A percentile compares a stretch with the other conserved stretches of the same genome.
Evolutionary conservation across 768 basidiomycete genomes (phyloP).

Genomic region (Agrocybe praecox): DNA sequence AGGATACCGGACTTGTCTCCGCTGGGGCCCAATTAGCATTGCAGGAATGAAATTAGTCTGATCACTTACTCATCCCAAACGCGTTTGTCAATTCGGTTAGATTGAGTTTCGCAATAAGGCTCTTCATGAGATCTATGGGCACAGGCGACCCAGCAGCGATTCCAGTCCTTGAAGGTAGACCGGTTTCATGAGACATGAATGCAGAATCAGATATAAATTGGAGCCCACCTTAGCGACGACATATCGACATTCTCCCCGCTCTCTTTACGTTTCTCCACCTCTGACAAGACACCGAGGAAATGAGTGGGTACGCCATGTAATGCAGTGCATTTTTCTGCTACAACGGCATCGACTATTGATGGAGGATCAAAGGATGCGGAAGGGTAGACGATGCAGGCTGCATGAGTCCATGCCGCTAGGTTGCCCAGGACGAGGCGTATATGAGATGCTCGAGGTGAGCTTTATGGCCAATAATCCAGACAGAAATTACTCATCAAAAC

Average conservation of each 20-base stretch:
- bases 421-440: slow-evolving; percentile 83
- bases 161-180: slow-evolving; percentile 58
- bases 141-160: slow-evolving; percentile 82
- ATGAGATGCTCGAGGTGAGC: slow-evolving; percentile 10
- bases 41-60: not conserved
- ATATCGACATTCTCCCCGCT: slow-evolving; percentile 51
- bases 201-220: not conserved
- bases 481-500: slow-evolving; percentile 74
- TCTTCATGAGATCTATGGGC: slow-evolving; percentile 80
- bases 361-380: slow-evolving; percentile 64
- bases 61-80: slow-evolving; percentile 82
- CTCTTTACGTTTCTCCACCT: slow-evolving; percentile 57
- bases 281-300: slow-evolving; percentile 73
- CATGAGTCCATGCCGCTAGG: slow-evolving; percentile 75
- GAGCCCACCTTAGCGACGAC: slow-evolving; percentile 54
- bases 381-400: slow-evolving; percentile 75
- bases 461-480: not conserved
- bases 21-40: slow-evolving; percentile 39
- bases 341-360: slow-evolving; percentile 71
- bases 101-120: slow-evolving; percentile 67
- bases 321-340: slow-evolving; percentile 71
- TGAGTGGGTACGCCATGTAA: slow-evolving; percentile 88
- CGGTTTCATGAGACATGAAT: not conserved
- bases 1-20: slow-evolving; percentile 84
- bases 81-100: slow-evolving; percentile 73